Base-by-base conservation (phyloP, 306 rosid species). In the Albizia julibrissin region DNA sequence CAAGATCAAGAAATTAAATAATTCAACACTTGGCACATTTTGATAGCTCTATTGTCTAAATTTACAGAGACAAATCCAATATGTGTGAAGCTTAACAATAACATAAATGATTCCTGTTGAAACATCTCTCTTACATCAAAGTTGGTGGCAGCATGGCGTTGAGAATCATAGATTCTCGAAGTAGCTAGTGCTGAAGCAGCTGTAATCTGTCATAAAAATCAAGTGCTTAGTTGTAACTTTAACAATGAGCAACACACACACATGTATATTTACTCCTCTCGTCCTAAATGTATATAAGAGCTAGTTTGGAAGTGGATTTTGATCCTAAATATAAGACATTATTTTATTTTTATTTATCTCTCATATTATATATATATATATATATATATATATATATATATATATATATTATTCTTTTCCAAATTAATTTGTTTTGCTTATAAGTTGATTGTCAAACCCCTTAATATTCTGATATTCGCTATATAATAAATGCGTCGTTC, bases 201-300 rank as follows among this genome's bases (percentile, higher is more conserved):
- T 90, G 92, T 84, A 94, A 79, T 86, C 97, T 92, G 97, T 82
- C 81, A 74, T 74, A 86, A 44, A 82, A 31, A 83, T 47, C 76
- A 33, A 14, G 33, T 33, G 27, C 27, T 72, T 65, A 86, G 78
- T 67, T 49, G 26, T 18, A 3, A 19, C 16, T 67, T 37, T 49
- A 19, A 74, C 14, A 34, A 18, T 52, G 7, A 59, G 24, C 69
- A 72, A 19, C 42, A 76, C 12, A 10, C 16, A 16, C 26, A 42
- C 29, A n/a, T n/a, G n/a, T n/a, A n/a, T n/a, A n/a, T n/a, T n/a
- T n/a, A n/a, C n/a, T n/a, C n/a, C n/a, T n/a, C n/a, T n/a, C n/a
- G n/a, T n/a, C n/a, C n/a, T n/a, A n/a, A n/a, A n/a, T n/a, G n/a
- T n/a, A n/a, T n/a, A n/a, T n/a, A n/a, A n/a, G n/a, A n/a, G n/a